These are phyloP conservation scores for Neofusicoccum sp. DNA, from an alignment of 2,329 filamentous ascomycete species.

Conservation along the genomic window DNA sequence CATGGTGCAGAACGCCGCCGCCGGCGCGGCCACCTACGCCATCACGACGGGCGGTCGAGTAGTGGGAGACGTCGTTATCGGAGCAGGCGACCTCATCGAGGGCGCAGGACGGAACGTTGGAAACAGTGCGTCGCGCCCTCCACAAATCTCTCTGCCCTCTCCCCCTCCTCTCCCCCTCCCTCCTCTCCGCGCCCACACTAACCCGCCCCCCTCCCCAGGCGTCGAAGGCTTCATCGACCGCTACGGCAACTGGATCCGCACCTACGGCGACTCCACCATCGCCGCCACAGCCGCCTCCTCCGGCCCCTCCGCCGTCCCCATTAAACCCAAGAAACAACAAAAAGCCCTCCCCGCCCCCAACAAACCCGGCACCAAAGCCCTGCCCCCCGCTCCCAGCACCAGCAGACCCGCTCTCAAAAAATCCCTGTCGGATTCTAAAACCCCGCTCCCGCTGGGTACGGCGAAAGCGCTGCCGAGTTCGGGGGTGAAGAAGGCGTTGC, in stretches of 20 bases:
- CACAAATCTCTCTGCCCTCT: not conserved
- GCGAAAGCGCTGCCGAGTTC: conserved; percentile 2
- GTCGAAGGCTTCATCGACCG: conserved; percentile 23
- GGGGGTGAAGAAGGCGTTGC: conserved; percentile 13
- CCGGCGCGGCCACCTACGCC: conserved; percentile 20
- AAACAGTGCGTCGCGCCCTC: not conserved
- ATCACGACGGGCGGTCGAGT: conserved; percentile 20
- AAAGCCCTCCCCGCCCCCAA: not conserved
- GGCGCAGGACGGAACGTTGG: conserved; percentile 11
- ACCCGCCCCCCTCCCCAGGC: not conserved
- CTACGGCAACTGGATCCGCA: conserved; percentile 22
- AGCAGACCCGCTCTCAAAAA: not conserved
- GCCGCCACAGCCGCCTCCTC: conserved; percentile 10
- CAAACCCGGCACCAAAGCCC: not conserved
- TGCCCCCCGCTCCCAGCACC: not conserved
- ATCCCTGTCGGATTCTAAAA: not conserved
- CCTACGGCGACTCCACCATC: conserved; percentile 19
- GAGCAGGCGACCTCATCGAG: conserved; percentile 21
- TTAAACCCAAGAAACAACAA: not conserved
- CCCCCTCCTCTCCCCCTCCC: not conserved
- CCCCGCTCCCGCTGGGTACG: not conserved
- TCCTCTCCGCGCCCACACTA: not conserved
- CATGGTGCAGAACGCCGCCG: conserved; percentile 19
- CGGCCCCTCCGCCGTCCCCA: not conserved
- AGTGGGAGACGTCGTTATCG: conserved; percentile 20